phyloP scores from a whole-genome alignment of 768 basidiomycete genomes.

The Boletus subparvulus region DNA sequence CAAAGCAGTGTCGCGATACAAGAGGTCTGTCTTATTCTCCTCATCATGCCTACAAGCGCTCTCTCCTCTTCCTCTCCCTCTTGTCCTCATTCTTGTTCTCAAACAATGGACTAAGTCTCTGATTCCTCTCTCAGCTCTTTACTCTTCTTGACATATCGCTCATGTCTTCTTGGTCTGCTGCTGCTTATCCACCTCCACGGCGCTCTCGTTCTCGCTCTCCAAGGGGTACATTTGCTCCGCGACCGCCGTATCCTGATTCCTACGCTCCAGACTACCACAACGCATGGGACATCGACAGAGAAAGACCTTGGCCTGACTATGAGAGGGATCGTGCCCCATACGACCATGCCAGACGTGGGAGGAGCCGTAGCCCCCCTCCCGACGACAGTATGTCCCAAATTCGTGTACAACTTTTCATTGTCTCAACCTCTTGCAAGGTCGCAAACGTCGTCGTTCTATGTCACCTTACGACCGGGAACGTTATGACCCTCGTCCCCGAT shows the following conservation, averaged over 20 bases:
- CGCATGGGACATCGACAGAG: conserved; percentile 74
- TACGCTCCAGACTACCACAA: conserved; percentile 60
- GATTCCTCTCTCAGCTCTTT: conserved; percentile 47
- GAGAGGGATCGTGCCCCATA: conserved; percentile 69
- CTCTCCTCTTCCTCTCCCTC: conserved; percentile 62
- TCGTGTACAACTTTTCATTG: not conserved
- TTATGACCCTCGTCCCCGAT: conserved; percentile 80
- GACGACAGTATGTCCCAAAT: conserved; percentile 56
- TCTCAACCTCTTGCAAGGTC: conserved; percentile 39
- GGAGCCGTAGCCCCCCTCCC: conserved; percentile 72
- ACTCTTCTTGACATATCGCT: conserved; percentile 38
- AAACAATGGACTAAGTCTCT: conserved; percentile 46
- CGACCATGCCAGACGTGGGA: conserved; percentile 66
- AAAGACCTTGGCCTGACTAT: conserved; percentile 61
- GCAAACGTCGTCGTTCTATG: conserved; percentile 77
- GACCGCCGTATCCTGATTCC: conserved; percentile 56
- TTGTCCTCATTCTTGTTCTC: conserved; percentile 48
- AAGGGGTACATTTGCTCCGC: conserved; percentile 50
- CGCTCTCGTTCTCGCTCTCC: conserved; percentile 84
- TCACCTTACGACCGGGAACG: conserved; percentile 79
- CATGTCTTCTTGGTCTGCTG: conserved; percentile 76
- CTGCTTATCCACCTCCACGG: conserved; percentile 70
- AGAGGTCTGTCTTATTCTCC: conserved; percentile 84
- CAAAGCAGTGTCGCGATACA: conserved; percentile 49
- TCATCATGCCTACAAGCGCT: conserved; percentile 75